Percentiles rank a stretch among this genome's conserved stretches.
Evolutionary conservation across 805 yeast species (phyloP).

Genomic region (Lipomyces yamadae): DNA sequence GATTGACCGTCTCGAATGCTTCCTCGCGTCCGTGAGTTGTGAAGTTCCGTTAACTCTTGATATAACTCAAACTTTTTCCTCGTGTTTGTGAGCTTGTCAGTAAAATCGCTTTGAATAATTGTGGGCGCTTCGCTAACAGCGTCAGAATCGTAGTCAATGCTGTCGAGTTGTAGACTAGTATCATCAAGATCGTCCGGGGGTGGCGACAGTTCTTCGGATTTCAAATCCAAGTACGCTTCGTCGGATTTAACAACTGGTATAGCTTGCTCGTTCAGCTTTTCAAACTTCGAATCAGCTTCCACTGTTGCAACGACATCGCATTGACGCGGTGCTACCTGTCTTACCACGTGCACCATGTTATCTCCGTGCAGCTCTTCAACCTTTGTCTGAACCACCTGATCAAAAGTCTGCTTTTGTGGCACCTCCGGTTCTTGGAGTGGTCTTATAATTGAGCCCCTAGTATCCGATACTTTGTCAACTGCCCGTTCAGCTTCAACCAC

Average conservation of each 20-base stretch:
- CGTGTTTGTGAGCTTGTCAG: conserved; percentile 9
- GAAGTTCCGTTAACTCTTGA: conserved; percentile 29
- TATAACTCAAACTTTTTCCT: conserved; percentile 21
- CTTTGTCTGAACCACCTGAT: background rate
- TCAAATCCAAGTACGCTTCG: background rate
- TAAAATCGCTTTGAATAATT: conserved; percentile 19
- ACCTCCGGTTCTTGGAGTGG: background rate
- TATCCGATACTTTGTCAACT: background rate
- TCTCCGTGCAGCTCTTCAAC: background rate
- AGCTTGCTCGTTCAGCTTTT: conserved; percentile 5
- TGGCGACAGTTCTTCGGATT: background rate
- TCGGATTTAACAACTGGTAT: conserved; percentile 6
- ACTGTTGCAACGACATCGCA: background rate
- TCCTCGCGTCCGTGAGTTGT: conserved; percentile 31
- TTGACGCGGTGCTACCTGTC: background rate
- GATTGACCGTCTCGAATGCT: conserved; percentile 12
- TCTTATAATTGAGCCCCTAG: background rate
- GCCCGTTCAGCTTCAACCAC: background rate
- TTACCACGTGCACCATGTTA: background rate
- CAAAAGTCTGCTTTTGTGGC: background rate
- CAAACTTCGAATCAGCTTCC: background rate
- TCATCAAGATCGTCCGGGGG: conserved; percentile 10
- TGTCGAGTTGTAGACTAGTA: background rate
- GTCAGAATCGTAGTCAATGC: conserved; percentile 16
- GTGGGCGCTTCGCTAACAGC: conserved; percentile 34